Evolutionary conservation across 371 early-diverging fungal genomes (phyloP).

Genomic region (Umbelopsis sp.): DNA sequence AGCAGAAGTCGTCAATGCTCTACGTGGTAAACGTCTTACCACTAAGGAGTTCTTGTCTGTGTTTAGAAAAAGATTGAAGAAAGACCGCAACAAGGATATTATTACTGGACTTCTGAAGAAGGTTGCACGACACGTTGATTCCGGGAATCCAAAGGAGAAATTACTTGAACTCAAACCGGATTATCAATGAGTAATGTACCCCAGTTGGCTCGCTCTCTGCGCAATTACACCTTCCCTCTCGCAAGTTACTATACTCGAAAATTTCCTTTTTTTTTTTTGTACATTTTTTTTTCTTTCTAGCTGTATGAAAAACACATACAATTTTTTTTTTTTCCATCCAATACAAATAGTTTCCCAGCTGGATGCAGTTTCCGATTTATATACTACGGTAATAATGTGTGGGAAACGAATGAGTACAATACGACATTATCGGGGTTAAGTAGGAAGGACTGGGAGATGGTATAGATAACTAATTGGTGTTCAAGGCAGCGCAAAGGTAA

Average conservation of each 20-base stretch:
- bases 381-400: too few species aligned
- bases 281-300: neutral
- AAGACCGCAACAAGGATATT: conserved; percentile 60
- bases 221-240: neutral
- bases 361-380: neutral
- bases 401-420: too few species aligned
- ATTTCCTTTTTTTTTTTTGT: neutral
- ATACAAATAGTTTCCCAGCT: too few species aligned
- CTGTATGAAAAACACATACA: neutral
- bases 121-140: conserved; percentile 57
- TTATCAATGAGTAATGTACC: conserved; percentile 9
- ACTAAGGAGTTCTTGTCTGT: conserved; percentile 70
- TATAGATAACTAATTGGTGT: too few species aligned
- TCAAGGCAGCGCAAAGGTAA: too few species aligned
- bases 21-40: conserved; percentile 62
- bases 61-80: conserved; percentile 71
- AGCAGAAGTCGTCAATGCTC: conserved; percentile 62
- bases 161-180: conserved; percentile 56
- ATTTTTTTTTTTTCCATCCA: neutral
- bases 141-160: conserved; percentile 47
- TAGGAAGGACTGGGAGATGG: too few species aligned
- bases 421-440: too few species aligned
- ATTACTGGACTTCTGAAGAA: conserved; percentile 64
- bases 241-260: neutral
- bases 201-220: too few species aligned